These are phyloP conservation scores for Trichosporon sp. DNA, from an alignment of 1,284 basidiomycete species.

Conservation along the genomic window DNA sequence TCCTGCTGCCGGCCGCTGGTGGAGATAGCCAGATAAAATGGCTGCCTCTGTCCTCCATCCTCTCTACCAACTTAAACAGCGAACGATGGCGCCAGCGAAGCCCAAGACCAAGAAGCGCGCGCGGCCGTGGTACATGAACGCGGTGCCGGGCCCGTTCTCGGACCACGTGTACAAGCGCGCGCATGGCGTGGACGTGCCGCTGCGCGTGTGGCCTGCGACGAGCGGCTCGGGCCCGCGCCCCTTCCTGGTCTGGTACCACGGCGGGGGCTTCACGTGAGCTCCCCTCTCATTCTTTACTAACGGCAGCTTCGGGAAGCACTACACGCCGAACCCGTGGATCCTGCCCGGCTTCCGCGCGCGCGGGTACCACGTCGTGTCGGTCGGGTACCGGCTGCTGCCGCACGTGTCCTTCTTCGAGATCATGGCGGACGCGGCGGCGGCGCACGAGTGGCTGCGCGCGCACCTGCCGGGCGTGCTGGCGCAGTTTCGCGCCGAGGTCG, in stretches of 20 bases:
- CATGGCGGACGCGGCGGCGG: slow-evolving; percentile 16
- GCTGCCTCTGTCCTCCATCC: neutral
- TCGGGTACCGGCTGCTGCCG: slow-evolving; percentile 21
- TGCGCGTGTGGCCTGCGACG: slow-evolving; percentile 27
- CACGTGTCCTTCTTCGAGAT: slow-evolving; percentile 18
- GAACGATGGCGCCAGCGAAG: neutral
- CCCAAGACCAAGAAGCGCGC: neutral
- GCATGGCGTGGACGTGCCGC: slow-evolving; percentile 25
- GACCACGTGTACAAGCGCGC: slow-evolving; percentile 29
- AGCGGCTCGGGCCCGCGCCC: slow-evolving; percentile 4
- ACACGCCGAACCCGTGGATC: slow-evolving; percentile 13
- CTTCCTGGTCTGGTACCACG: slow-evolving; percentile 31
- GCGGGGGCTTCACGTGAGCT: slow-evolving; percentile 25
- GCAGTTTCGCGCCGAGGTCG: slow-evolving; percentile 12
- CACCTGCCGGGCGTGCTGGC: slow-evolving; percentile 4
- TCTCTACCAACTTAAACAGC: neutral
- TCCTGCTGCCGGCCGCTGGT: neutral
- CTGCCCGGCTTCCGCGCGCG: slow-evolving; percentile 13
- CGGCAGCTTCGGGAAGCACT: neutral
- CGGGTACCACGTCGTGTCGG: slow-evolving; percentile 18
- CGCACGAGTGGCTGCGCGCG: slow-evolving; percentile 14
- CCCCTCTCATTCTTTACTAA: neutral
- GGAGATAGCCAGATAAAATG: neutral
- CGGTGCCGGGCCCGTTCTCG: slow-evolving; percentile 15
- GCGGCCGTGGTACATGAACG: neutral